Evolutionary conservation across 2,329 filamentous ascomycete genomes (phyloP).

Genomic region (Fusarium penzigii): DNA sequence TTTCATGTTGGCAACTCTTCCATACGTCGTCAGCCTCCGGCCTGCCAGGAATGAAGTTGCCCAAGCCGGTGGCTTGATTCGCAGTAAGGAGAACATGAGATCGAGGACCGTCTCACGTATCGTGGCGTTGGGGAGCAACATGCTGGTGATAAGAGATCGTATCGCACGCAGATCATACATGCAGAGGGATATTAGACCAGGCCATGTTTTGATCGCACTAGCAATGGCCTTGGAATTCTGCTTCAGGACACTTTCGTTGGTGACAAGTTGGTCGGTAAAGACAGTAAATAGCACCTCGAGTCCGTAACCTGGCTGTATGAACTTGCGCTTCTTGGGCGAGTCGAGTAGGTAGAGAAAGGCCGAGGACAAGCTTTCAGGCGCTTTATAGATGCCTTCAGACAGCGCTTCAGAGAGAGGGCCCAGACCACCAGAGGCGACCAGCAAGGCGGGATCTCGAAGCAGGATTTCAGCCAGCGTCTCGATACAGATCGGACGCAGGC

Average conservation of each 20-base stretch:
- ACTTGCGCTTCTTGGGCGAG: constrained; percentile 75
- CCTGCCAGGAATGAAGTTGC: constrained; percentile 94
- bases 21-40: constrained; percentile 89
- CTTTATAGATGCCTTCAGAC: constrained; percentile 86
- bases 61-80: constrained; percentile 91
- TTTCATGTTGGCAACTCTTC: constrained; percentile 85
- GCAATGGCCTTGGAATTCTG: constrained; percentile 91
- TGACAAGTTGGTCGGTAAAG: constrained; percentile 79
- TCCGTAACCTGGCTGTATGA: constrained; percentile 84
- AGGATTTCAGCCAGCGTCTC: constrained; percentile 92
- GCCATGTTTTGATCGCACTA: constrained; percentile 90
- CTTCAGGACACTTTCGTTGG: constrained; percentile 66
- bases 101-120: constrained; percentile 81
- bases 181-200: constrained; percentile 82
- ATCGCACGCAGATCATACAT: constrained; percentile 88
- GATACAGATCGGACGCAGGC: constrained; percentile 85
- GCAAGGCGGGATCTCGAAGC: constrained; percentile 77
- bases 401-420: constrained; percentile 88
- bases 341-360: constrained; percentile 92
- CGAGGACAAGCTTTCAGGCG: constrained; percentile 82
- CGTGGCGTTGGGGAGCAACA: constrained; percentile 56
- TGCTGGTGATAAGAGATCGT: constrained; percentile 70
- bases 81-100: constrained; percentile 74
- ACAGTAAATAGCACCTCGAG: constrained; percentile 87
- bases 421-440: constrained; percentile 83